phyloP scores from a whole-genome alignment of 1,284 basidiomycete species.

The Ganoderma sinense region DNA sequence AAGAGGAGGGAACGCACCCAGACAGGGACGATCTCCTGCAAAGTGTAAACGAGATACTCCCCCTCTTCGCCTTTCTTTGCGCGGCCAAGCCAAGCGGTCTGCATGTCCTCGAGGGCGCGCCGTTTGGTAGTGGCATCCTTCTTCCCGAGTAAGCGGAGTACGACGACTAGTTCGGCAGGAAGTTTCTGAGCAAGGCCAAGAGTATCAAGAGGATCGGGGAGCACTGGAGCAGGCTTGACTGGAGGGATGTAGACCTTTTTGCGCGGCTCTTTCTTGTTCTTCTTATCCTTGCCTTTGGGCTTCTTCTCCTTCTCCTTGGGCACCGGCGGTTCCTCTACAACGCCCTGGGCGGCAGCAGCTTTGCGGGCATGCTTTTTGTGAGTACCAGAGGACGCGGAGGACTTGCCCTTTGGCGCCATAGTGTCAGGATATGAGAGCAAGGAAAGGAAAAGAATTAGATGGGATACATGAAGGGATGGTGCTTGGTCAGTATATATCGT shows the following conservation, averaged over 20 bases:
- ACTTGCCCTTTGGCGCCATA: constrained; percentile 58
- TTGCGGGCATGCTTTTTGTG: constrained; percentile 87
- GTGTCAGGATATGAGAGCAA: background rate
- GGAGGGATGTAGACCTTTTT: constrained; percentile 88
- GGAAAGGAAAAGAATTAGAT: background rate
- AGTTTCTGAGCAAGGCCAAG: constrained; percentile 82
- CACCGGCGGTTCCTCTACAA: constrained; percentile 39
- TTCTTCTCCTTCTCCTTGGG: constrained; percentile 60
- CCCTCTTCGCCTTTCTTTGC: constrained; percentile 49
- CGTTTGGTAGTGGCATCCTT: constrained; percentile 91
- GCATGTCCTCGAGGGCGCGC: constrained; percentile 89
- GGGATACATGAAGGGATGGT: background rate
- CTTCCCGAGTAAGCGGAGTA: constrained; percentile 86
- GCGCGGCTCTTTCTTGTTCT: constrained; percentile 71
- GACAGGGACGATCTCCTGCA: constrained; percentile 80
- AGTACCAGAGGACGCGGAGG: constrained; percentile 81
- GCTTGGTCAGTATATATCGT: background rate
- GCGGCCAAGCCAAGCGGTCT: constrained; percentile 71
- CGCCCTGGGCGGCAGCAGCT: constrained; percentile 44
- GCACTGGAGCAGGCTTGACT: constrained; percentile 83
- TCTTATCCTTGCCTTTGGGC: constrained; percentile 56
- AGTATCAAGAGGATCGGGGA: constrained; percentile 92
- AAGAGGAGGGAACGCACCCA: constrained; percentile 70
- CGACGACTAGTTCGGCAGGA: constrained; percentile 85
- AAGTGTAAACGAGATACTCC: constrained; percentile 52